Conservation (phyloP, 805 yeast species). For the Candida gorgasii region DNA sequence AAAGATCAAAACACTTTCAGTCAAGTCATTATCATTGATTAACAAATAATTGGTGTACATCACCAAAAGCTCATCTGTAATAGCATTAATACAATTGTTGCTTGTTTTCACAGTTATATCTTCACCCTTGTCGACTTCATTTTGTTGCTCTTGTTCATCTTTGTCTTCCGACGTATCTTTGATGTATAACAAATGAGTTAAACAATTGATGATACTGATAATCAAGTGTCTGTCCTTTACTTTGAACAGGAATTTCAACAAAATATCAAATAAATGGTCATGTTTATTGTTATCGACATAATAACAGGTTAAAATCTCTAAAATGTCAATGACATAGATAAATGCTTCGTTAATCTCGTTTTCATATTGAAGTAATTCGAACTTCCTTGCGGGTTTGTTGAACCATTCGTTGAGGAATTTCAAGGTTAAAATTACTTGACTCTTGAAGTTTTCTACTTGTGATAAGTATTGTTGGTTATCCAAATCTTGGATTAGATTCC, state of each 20-base stretch:
- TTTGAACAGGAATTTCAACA: conserved; percentile 50
- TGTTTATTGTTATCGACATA: conserved; percentile 71
- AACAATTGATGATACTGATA: conserved; percentile 68
- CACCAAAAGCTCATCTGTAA: conserved; percentile 44
- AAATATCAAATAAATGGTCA: conserved; percentile 62
- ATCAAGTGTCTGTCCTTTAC: conserved; percentile 69
- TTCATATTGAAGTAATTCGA: conserved; percentile 22
- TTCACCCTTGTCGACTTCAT: conserved; percentile 12
- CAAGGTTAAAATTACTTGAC: conserved; percentile 47
- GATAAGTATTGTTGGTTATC: conserved; percentile 80
- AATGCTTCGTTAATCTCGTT: conserved; percentile 56
- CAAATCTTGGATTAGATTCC: conserved; percentile 83
- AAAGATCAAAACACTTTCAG: conserved; percentile 75
- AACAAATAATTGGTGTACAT: conserved; percentile 59
- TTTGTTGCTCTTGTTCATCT: conserved; percentile 13
- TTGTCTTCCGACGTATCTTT: conserved; percentile 39
- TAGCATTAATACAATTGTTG: conserved; percentile 42
- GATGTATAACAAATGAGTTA: conserved; percentile 70
- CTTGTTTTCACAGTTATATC: conserved; percentile 17
- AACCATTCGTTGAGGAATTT: conserved; percentile 38
- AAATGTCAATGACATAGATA: conserved; percentile 70
- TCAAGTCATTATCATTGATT: conserved; percentile 70
- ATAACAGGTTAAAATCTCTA: conserved; percentile 83
- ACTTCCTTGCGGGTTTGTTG: conserved; percentile 11
- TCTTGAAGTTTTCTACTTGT: conserved; percentile 48